These are phyloP conservation scores for Vitis rupestris DNA, from an alignment of 164 flowering plant genomes.

Conservation along the genomic window DNA sequence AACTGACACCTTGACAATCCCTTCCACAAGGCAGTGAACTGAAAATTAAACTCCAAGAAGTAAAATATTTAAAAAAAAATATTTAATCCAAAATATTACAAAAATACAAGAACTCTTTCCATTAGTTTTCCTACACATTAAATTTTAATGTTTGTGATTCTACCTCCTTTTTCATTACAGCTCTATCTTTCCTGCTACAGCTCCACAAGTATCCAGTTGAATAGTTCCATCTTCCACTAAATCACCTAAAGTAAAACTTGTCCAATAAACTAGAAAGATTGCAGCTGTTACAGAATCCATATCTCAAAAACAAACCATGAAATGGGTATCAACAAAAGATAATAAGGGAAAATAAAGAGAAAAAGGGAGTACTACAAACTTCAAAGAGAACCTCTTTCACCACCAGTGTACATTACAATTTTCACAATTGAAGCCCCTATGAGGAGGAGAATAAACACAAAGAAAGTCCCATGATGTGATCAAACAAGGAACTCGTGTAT, in stretches of 20 bases:
- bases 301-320: constrained; percentile 12
- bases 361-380: constrained; percentile 8
- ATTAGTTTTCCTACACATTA: constrained; percentile 23
- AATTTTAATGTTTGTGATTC: constrained; percentile 25
- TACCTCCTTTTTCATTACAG: constrained; percentile 23
- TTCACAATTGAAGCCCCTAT: constrained; percentile 20
- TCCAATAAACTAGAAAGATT: constrained; percentile 16
- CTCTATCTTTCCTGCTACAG: constrained; percentile 21
- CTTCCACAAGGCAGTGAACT: neutral
- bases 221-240: constrained; percentile 21
- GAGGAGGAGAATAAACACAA: constrained; percentile 6
- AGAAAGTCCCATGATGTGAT: constrained; percentile 5
- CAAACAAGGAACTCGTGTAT: neutral
- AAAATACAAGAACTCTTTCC: constrained; percentile 26
- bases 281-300: constrained; percentile 25
- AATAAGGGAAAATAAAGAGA: neutral
- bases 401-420: constrained; percentile 19
- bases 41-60: constrained; percentile 3
- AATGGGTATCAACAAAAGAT: constrained; percentile 10
- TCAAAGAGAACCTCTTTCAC: constrained; percentile 14
- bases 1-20: neutral
- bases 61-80: neutral
- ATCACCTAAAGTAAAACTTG: constrained; percentile 16
- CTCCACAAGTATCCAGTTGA: constrained; percentile 16
- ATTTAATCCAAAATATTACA: constrained; percentile 21